Evolutionary conservation across 2,329 filamentous ascomycete species (phyloP), one percentile per base, ranked within the genome.

Genomic region (Claviceps sp.): DNA sequence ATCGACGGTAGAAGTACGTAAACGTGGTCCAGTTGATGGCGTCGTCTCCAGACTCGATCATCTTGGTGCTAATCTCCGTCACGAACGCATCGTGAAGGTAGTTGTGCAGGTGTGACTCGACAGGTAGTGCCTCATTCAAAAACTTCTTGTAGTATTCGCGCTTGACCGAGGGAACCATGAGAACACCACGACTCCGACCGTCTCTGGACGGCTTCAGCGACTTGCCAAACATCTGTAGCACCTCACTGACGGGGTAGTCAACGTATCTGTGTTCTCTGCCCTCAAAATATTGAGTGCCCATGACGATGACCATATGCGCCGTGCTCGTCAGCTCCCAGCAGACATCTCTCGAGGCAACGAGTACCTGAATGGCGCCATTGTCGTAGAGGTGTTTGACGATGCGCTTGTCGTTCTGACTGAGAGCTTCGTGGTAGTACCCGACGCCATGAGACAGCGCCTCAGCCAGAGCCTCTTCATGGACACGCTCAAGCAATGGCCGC

Each of bases 101-200:
- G 52, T 87, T 83, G 64, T 95, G 87, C 36, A 98, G 76, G 65
- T 95, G 89, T 57, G 89, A 95, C 71, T 98, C 93, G 24, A 98
- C 89, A 0, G 93, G 93, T 43, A 98, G 74, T 20, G 93, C 93
- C 67, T 98, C 94, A 60, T 93, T 91, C 58, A 98, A 72, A 74
- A 98, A 98, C 70, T 98, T 98, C 72, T 93, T 94, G 78, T 97
- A 98, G 70, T 95, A 98, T 56, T 96, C 90, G 40, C 93, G 84
- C 76, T 95, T 96, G 47, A 94, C 89, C 18, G 87, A 84, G 2
- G 91, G 89, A 11, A 96, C 81, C 93, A 98, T 97, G 45, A 98
- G 76, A n/a, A 98, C 88, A 59, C 91, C 94, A 55, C 87, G 88
- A 46, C 87, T 85, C 53, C 85, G 79, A 53, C 87, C 88, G 61